Conservation (phyloP, 257 asterid genomes). For the Solanum rostratum region DNA sequence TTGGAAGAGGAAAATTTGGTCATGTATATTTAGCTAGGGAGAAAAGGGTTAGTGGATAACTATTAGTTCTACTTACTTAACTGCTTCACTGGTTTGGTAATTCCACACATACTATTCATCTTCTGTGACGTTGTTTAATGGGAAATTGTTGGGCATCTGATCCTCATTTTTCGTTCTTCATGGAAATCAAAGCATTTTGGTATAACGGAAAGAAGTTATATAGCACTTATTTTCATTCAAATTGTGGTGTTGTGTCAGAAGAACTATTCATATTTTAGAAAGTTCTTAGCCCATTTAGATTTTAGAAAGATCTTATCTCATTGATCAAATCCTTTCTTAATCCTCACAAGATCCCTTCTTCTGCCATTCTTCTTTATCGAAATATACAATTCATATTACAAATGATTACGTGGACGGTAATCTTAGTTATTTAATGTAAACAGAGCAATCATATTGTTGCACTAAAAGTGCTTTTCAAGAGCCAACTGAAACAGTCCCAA, state of each 20-base stretch:
- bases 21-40: slow-evolving; percentile 85
- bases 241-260: background rate
- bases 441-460: slow-evolving; percentile 95
- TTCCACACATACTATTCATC: background rate
- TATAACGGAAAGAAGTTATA: background rate
- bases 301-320: background rate
- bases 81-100: background rate
- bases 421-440: background rate
- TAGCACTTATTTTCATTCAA: background rate
- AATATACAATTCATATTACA: background rate
- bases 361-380: background rate
- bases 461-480: slow-evolving; percentile 77
- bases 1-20: slow-evolving; percentile 92
- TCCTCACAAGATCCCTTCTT: background rate
- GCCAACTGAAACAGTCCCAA: slow-evolving; percentile 79
- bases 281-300: background rate
- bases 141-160: background rate
- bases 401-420: background rate
- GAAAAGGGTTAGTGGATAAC: slow-evolving; percentile 40
- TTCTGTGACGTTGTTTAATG: background rate
- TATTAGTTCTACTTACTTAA: background rate
- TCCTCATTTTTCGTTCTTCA: background rate
- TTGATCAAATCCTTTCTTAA: background rate
- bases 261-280: background rate
- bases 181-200: background rate